Base-by-base conservation (phyloP, 164 flowering plant species). In the Tetracentron sinense region DNA sequence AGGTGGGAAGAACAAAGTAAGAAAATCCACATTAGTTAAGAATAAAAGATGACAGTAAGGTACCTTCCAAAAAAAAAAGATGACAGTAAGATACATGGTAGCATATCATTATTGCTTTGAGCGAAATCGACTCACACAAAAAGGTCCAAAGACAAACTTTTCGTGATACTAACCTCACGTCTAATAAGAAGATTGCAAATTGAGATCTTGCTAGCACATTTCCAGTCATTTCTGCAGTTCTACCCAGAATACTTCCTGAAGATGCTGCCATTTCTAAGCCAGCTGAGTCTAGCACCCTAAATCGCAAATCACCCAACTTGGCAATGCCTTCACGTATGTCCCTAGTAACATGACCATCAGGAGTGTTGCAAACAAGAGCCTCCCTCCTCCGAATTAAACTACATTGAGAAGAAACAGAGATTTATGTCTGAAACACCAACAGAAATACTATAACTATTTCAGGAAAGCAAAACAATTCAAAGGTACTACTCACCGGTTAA, bases 361-460 rank as follows among this genome's bases (percentile, higher is more conserved):
- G 97, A 11, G 97, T 91, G 66, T 94, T 89, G 76, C 83, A 94
- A 20, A 91, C 99, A 67, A 91, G 95, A 60, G 97, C 99, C 78
- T 94, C 97, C 73, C 99, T 88, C 74, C 97, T 85, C 57, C 88
- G 77, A 61, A 89, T 89, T 66, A 94, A 79, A 65, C 97, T 87
- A 58, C 56, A 70, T 50, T 17, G 16, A 20, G 54, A 38, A 44
- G 25, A 31, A 62, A 35, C 11, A 23, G 35, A 6, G 54, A 30
- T 11, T 30, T 26, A 30, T 4, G 35, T 35, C 7, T 46, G 10
- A 10, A 30, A 58, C 21, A 67, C 54, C 19, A 33, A 29, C 19
- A 38, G 16, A 11, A 61, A 12, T 7, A 25, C 59, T 21, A 19
- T n/a, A 29, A 38, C 33, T 1, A 19, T 47, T 44, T 22, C 14